A percentile compares a stretch with the other conserved stretches of the same genome.
These are phyloP conservation scores for Madurella fahalii DNA, from an alignment of 2,329 filamentous ascomycete species.

Conservation along the genomic window DNA sequence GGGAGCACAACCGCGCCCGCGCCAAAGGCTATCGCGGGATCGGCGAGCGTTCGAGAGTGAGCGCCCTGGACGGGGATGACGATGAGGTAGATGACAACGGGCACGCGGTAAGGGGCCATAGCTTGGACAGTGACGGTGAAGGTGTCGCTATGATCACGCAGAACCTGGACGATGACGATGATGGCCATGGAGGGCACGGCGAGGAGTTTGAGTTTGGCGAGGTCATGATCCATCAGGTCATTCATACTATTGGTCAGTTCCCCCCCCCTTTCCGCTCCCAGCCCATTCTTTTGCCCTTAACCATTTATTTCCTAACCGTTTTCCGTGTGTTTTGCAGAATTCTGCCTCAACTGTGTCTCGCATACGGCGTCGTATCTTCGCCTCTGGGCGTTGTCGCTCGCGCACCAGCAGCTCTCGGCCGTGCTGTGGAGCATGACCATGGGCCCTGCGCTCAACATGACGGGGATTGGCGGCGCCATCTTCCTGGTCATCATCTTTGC, in stretches of 20 bases:
- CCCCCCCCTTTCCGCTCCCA: neutral
- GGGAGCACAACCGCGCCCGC: conserved; percentile 85
- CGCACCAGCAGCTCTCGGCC: conserved; percentile 92
- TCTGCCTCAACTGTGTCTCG: conserved; percentile 98
- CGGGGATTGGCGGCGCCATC: conserved; percentile 67
- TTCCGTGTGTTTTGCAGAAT: conserved; percentile 55
- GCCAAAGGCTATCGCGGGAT: conserved; percentile 89
- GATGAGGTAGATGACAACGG: conserved; percentile 64
- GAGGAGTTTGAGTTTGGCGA: conserved; percentile 98
- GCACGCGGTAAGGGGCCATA: conserved; percentile 55
- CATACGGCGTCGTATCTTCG: conserved; percentile 98
- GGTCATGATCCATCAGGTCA: conserved; percentile 98
- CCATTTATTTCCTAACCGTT: neutral
- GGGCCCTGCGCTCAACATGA: conserved; percentile 65
- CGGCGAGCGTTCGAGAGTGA: conserved; percentile 82
- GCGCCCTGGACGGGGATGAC: conserved; percentile 85
- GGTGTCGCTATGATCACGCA: conserved; percentile 85
- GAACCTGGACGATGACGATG: conserved; percentile 59
- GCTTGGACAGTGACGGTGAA: conserved; percentile 65
- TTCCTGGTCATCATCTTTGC: conserved; percentile 79
- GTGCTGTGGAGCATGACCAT: conserved; percentile 98
- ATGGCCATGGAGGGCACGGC: conserved; percentile 65
- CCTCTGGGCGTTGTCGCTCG: conserved; percentile 94
- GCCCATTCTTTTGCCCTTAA: neutral
- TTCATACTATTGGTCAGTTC: conserved; percentile 88